Conservation (phyloP, 352 stramenopile genomes). For the Pythium monospermum region DNA sequence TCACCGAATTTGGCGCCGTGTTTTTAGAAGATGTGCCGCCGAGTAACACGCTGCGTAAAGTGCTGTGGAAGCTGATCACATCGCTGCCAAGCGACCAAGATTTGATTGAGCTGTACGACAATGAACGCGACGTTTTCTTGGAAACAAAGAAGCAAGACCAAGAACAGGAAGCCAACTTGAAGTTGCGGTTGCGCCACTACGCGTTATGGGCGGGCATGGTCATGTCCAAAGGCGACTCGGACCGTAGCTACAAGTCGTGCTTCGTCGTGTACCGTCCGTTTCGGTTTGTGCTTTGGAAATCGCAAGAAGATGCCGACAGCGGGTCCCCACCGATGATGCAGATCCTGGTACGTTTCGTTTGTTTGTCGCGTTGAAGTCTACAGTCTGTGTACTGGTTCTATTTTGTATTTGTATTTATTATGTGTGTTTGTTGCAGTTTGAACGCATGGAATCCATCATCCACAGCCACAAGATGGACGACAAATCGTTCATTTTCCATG, state of each 20-base stretch:
- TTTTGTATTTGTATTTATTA: conserved; percentile 4
- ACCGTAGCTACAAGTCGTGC: conserved; percentile 51
- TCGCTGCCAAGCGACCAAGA: conserved; percentile 79
- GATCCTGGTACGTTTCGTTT: conserved; percentile 43
- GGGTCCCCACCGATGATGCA: conserved; percentile 45
- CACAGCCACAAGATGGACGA: conserved; percentile 59
- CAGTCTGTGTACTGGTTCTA: too few species aligned
- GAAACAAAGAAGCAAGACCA: conserved; percentile 39
- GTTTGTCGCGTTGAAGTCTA: too few species aligned
- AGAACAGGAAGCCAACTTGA: conserved; percentile 39
- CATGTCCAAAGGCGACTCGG: conserved; percentile 54
- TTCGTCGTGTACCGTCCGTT: conserved; percentile 53
- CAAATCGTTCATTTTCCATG: conserved; percentile 55
- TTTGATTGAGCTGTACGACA: conserved; percentile 69
- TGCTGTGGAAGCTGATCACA: conserved; percentile 77
- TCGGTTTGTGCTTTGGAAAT: conserved; percentile 82
- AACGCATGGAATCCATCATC: conserved; percentile 47
- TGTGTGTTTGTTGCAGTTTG: conserved; percentile 47
- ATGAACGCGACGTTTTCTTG: conserved; percentile 57
- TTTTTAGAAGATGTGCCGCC: conserved; percentile 73
- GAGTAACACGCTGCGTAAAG: conserved; percentile 73
- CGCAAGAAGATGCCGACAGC: conserved; percentile 59
- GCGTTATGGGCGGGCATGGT: conserved; percentile 61
- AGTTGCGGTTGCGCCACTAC: conserved; percentile 56
- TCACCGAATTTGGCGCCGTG: conserved; percentile 73